Base-by-base conservation (phyloP, 257 asterid species). In the Cruciata laevipes region DNA sequence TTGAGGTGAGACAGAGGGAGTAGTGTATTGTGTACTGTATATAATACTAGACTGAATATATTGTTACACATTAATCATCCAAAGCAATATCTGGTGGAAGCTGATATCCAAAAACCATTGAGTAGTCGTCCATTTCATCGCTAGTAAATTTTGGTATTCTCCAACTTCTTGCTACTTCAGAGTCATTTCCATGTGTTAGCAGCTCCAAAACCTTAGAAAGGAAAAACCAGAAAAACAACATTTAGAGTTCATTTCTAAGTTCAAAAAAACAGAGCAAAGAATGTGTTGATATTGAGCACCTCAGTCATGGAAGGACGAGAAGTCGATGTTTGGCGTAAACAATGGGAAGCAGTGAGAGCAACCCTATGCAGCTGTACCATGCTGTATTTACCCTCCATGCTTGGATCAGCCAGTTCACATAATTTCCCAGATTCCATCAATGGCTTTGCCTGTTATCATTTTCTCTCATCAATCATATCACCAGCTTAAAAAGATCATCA, bases 71-170 rank as follows among this genome's bases (percentile, higher is more conserved):
- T 12, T 61, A 61, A 31, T 82, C 93, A 10, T 87, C 93, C 74
- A 89, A 71, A 70, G 81, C 18, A 70, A 90, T 63, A 80, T 85
- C 82, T 42, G 86, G 80, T 24, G 95, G 94, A 70, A 87, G 84
- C 68, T 86, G 81, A 67, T 87, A 87, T 55, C 94, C 95, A 77
- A 83, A 86, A 67, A 87, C 65, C 86, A 87, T 79, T 9, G 95
- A 87, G 73, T 84, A 90, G 73, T 90, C 97, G 75, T 90, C 89
- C 83, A 90, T 73, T 70, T 90, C 95, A 71, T 84, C 97, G 76
- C 90, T 84, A n/a, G 88, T 86, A 74, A 86, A 87, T 71, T 85
- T 90, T 59, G 97, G 94, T 63, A 86, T 87, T 71, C 87, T 86
- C 86, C 93, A 69, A 70, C 86, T 84, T 68, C 72, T 40, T 33